Evolutionary conservation across 1,284 basidiomycete species (phyloP).

Genomic region (Pascua guehoae): DNA sequence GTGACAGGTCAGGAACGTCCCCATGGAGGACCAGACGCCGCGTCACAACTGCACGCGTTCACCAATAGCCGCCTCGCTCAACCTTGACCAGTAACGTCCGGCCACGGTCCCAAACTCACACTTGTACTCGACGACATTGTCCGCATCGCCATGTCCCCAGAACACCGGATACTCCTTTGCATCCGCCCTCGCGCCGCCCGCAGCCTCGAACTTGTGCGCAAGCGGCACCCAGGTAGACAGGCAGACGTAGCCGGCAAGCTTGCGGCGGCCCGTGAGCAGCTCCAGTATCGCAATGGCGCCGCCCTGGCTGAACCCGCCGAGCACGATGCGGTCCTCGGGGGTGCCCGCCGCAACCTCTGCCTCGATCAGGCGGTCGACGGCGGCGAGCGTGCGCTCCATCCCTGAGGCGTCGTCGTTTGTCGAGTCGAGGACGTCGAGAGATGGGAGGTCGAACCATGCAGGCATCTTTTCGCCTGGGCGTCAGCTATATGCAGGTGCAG

Average conservation of each 20-base stretch:
- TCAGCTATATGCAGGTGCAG: not conserved
- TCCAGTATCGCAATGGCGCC: constrained; percentile 74
- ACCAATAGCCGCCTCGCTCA: no score
- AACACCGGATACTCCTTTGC: constrained; percentile 67
- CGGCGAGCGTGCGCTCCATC: constrained; percentile 62
- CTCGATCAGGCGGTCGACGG: constrained; percentile 67
- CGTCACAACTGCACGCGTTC: not conserved
- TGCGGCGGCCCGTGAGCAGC: constrained; percentile 63
- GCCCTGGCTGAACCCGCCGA: constrained; percentile 88
- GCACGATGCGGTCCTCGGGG: constrained; percentile 57
- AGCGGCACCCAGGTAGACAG: constrained; percentile 77
- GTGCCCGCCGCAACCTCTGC: constrained; percentile 70
- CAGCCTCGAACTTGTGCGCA: constrained; percentile 57
- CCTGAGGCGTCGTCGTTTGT: constrained; percentile 61
- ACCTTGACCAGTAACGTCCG: not conserved
- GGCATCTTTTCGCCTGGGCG: constrained; percentile 34
- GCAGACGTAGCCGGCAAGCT: constrained; percentile 67
- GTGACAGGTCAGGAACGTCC: no score
- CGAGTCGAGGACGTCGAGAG: constrained; percentile 59
- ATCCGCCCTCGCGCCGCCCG: constrained; percentile 26
- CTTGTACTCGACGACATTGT: constrained; percentile 64
- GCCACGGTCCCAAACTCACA: constrained; percentile 28
- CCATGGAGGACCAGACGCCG: no score
- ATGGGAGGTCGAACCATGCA: constrained; percentile 71
- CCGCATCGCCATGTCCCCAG: constrained; percentile 79